phyloP scores from a whole-genome alignment of 2,329 filamentous ascomycete species.

The Clonostachys rosea region DNA sequence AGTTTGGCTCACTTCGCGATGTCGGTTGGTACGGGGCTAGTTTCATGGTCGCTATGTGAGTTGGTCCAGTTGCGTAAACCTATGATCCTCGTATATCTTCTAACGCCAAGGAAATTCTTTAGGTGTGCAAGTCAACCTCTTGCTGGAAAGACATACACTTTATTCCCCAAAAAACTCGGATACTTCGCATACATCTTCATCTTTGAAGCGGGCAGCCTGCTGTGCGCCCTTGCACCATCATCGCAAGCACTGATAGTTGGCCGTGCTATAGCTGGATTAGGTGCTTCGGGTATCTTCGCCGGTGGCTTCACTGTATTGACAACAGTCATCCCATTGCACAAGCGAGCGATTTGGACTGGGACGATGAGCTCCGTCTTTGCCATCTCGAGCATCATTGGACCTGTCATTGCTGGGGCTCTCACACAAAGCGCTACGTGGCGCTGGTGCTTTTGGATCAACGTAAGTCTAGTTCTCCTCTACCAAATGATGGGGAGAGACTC shows the following conservation, averaged over 20 bases:
- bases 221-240: conserved; percentile 4
- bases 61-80: too few species aligned
- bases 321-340: neutral
- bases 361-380: conserved; percentile 12
- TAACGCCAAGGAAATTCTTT: too few species aligned
- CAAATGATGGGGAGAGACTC: too few species aligned
- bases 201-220: conserved; percentile 5
- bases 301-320: conserved; percentile 1
- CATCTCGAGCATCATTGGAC: conserved; percentile 13
- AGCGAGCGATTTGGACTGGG: conserved; percentile 3
- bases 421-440: conserved; percentile 14
- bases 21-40: conserved; percentile 61
- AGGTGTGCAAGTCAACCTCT: conserved; percentile 40
- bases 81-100: too few species aligned
- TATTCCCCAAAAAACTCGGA: conserved; percentile 39
- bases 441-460: conserved; percentile 16
- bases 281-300: neutral
- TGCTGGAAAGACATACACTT: conserved; percentile 44
- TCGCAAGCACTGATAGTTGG: conserved; percentile 4
- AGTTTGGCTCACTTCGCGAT: conserved; percentile 38
- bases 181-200: conserved; percentile 1
- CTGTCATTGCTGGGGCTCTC: conserved; percentile 15
- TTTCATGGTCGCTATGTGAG: conserved; percentile 25
- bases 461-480: neutral
- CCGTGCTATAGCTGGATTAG: conserved; percentile 2